A percentile compares a stretch with the other conserved stretches of the same genome.
These are phyloP conservation scores for Camellia lanceoleosa DNA, from an alignment of 148 eudicot species.

Conservation along the genomic window DNA sequence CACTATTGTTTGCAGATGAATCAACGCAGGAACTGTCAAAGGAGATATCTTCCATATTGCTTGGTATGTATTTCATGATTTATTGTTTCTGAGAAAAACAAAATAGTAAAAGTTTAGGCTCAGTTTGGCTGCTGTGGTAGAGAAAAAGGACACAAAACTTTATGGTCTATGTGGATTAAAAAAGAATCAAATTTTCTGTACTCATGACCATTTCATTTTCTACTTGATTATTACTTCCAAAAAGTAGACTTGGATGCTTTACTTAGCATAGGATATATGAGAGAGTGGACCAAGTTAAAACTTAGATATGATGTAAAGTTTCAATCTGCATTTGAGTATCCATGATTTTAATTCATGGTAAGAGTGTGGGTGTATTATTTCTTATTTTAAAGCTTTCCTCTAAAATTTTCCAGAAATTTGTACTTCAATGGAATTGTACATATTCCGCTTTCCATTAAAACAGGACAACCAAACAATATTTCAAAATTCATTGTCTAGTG, in stretches of 20 bases:
- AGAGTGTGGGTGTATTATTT: background rate
- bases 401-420: no score
- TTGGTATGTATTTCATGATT: slow-evolving; percentile 39
- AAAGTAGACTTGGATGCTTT: background rate
- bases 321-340: no score
- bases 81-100: background rate
- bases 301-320: no score
- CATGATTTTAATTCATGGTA: no score
- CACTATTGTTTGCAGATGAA: slow-evolving; percentile 32
- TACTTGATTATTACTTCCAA: background rate
- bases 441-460: background rate
- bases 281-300: no score
- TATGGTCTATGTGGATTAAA: background rate
- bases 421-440: background rate
- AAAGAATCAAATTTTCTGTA: background rate
- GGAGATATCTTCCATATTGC: slow-evolving; percentile 38
- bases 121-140: background rate
- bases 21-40: slow-evolving; percentile 19
- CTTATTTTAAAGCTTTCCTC: background rate
- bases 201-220: background rate
- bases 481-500: background rate
- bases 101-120: background rate
- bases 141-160: background rate
- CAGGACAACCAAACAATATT: background rate
- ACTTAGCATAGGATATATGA: no score